Percentiles rank a stretch among this genome's conserved stretches.
These are phyloP conservation scores for Gossypium sturtianum DNA, from an alignment of 345 rosid genomes.

Conservation along the genomic window DNA sequence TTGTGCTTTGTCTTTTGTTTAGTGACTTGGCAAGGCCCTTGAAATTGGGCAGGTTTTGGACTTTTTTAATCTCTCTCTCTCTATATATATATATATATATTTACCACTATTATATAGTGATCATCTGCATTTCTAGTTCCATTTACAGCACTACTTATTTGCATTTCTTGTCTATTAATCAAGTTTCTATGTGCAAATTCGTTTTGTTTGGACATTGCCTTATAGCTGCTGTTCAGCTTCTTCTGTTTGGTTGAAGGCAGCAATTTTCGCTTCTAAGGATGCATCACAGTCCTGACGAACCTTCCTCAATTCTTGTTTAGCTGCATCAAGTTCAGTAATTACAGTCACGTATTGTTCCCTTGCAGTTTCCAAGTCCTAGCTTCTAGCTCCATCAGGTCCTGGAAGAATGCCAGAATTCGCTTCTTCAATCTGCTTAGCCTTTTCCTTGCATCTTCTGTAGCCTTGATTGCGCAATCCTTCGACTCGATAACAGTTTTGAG, in stretches of 20 bases:
- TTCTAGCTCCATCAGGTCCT: constrained; percentile 36
- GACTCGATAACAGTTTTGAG: constrained; percentile 50
- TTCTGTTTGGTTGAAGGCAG: constrained; percentile 52
- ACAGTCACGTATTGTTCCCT: constrained; percentile 53
- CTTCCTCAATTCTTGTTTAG: constrained; percentile 74
- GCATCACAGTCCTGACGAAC: constrained; percentile 61
- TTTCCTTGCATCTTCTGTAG: constrained; percentile 62
- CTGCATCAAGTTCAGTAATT: constrained; percentile 57
- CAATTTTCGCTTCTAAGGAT: constrained; percentile 44
- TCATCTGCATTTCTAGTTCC: too few relatives aligned
- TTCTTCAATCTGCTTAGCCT: constrained; percentile 46
- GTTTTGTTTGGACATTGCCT: too few relatives aligned
- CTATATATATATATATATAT: too few relatives aligned
- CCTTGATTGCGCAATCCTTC: constrained; percentile 53
- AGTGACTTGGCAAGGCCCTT: too few relatives aligned
- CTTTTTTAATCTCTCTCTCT: too few relatives aligned
- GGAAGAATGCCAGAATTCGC: constrained; percentile 34
- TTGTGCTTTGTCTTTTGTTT: too few relatives aligned
- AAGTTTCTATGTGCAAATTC: too few relatives aligned
- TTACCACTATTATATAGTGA: too few relatives aligned
- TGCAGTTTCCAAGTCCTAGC: constrained; percentile 47
- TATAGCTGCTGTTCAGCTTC: constrained; percentile 54
- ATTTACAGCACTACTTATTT: too few relatives aligned
- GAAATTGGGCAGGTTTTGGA: too few relatives aligned
- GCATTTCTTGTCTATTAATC: too few relatives aligned